Base-by-base conservation (phyloP, 208 protist genomes). In the Crithidia expoeki region DNA sequence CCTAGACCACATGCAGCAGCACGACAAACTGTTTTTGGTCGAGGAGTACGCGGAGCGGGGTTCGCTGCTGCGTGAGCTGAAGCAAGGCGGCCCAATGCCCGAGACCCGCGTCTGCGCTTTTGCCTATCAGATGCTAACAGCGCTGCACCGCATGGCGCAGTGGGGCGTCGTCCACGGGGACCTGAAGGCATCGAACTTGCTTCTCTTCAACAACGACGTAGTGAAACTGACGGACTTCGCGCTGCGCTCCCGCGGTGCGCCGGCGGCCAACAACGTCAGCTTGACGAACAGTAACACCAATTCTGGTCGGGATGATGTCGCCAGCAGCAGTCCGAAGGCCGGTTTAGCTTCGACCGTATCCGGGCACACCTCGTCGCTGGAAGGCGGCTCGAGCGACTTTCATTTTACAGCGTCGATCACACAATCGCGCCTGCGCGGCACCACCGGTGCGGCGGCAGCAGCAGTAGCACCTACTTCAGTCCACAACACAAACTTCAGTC, bases 201-300 rank as follows among this genome's bases (percentile, higher is more conserved):
- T 96, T 11, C 68, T 96, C 50, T 85, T 72, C 56, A 84, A 87
- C 10, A 27, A 71, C 25, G 72, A 80, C 12, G 42, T 78, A 53
- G 80, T 96, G 52, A 98, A 97, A 76, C 62, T 98, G 11, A 91
- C 87, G 0, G 94, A 98, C 70, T 96, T 97, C 72, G 94, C 93
- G 21, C 81, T 98, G 46, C 72, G 72, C 49, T 66, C 63, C 10
- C 72, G 53, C 33, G 46, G 55, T 27, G 47, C 55, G n/a, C 46
- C 46, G 7, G 52, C 66, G 27, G 63, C 19, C 53, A 38, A 44
- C 53, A 44, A 56, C 28, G 12, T 23, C 5, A 25, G 30, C 4
- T 7, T n/a, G n/a, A n/a, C 17, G 23, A 7, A 52, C 47, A 25
- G 30, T 14, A 3, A 52, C 23, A 5, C 4, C 23, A 52, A 52